Evolutionary conservation across 176 grass and related monocot species (phyloP).

Genomic region (Eragrostis nindensis): DNA sequence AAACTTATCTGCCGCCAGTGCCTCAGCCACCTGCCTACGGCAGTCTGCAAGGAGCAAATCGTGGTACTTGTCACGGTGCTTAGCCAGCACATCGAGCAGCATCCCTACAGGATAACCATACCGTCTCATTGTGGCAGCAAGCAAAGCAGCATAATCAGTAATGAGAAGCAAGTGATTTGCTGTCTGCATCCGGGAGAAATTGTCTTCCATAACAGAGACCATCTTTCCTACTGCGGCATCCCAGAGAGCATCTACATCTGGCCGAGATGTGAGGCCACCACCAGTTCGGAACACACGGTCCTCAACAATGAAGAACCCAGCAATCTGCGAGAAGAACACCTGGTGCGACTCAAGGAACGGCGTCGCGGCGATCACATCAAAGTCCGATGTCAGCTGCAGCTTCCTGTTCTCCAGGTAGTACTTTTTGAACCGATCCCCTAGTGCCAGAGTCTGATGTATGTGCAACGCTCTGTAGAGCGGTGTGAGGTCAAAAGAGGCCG

Average conservation of each 20-base stretch:
- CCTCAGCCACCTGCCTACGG: conserved; percentile 86
- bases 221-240: conserved; percentile 89
- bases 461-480: conserved; percentile 95
- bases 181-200: conserved; percentile 96
- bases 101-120: conserved; percentile 94
- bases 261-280: conserved; percentile 74
- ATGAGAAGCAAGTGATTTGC: conserved; percentile 96
- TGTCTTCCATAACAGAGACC: conserved; percentile 91
- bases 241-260: conserved; percentile 89
- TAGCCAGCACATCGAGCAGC: conserved; percentile 83
- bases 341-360: conserved; percentile 99
- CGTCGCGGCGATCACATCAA: conserved; percentile 86
- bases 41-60: conserved; percentile 93
- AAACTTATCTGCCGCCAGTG: conserved; percentile 84
- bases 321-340: conserved; percentile 94
- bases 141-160: conserved; percentile 88
- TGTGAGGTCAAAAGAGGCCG: conserved; percentile 80
- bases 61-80: conserved; percentile 96
- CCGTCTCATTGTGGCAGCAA: conserved; percentile 75
- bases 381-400: conserved; percentile 95
- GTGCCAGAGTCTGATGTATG: conserved; percentile 79
- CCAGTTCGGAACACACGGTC: conserved; percentile 89
- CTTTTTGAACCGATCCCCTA: conserved; percentile 84
- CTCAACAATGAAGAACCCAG: conserved; percentile 97
- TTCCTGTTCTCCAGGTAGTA: conserved; percentile 98